Evolutionary conservation across 441 rosid species (phyloP).

Genomic region (Raphanus hybrid): DNA sequence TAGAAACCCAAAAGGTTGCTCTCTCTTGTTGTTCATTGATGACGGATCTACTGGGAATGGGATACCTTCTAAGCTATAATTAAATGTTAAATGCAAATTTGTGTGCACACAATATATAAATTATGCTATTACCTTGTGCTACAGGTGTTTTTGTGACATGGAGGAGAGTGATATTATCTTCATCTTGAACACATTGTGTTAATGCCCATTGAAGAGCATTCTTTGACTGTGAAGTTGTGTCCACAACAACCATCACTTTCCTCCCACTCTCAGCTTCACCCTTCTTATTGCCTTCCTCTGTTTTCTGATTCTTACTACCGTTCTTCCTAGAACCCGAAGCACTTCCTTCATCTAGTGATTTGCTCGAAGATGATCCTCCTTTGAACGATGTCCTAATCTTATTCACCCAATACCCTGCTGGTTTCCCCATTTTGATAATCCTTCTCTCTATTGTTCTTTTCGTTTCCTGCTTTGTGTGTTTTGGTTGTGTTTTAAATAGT

Average conservation of each 20-base stretch:
- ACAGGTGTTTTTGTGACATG: slow-evolving; percentile 60
- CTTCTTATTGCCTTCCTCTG: slow-evolving; percentile 39
- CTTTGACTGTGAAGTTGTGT: slow-evolving; percentile 80
- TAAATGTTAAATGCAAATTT: not conserved
- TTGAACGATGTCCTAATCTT: slow-evolving; percentile 78
- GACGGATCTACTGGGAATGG: not conserved
- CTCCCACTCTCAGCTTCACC: slow-evolving; percentile 51
- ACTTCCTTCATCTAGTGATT: slow-evolving; percentile 52
- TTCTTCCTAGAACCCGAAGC: slow-evolving; percentile 41
- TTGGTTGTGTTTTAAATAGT: slow-evolving; percentile 36
- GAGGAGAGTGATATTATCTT: slow-evolving; percentile 75
- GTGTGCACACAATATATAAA: too few relatives aligned
- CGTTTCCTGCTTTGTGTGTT: slow-evolving; percentile 1
- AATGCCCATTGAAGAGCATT: slow-evolving; percentile 94
- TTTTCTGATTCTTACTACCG: slow-evolving; percentile 40
- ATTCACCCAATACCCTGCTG: slow-evolving; percentile 86
- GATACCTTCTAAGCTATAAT: not conserved
- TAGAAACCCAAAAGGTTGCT: not conserved
- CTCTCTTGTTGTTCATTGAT: not conserved
- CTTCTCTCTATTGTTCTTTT: not conserved
- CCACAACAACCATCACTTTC: slow-evolving; percentile 87
- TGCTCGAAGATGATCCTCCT: slow-evolving; percentile 45
- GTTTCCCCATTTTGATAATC: slow-evolving; percentile 42
- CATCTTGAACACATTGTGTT: slow-evolving; percentile 80
- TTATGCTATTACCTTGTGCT: slow-evolving; percentile 30